These are phyloP conservation scores for Phragmites australis DNA, from an alignment of 176 grass and related monocot genomes.

Conservation along the genomic window DNA sequence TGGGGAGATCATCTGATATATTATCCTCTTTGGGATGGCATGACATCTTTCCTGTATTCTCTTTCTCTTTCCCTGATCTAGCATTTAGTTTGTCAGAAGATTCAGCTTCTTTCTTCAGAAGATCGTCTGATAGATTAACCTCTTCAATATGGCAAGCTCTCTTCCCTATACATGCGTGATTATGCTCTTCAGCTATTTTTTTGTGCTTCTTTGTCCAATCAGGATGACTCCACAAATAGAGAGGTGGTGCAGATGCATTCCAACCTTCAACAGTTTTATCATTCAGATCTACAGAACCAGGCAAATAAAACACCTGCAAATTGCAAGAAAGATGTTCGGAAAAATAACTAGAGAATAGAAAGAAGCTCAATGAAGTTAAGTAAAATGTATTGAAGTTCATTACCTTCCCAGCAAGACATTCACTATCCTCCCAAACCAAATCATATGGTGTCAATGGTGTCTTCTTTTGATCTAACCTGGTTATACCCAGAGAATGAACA, in stretches of 20 bases:
- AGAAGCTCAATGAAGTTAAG: background rate
- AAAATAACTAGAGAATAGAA: slow-evolving; percentile 9
- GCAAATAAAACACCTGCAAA: slow-evolving; percentile 88
- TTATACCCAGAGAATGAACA: background rate
- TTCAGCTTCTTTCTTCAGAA: slow-evolving; percentile 25
- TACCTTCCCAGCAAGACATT: slow-evolving; percentile 84
- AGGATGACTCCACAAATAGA: slow-evolving; percentile 88
- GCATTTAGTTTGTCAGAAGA: slow-evolving; percentile 15
- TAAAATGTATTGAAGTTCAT: background rate
- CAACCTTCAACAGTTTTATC: slow-evolving; percentile 83
- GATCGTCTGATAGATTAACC: slow-evolving; percentile 1
- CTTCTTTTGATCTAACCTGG: slow-evolving; percentile 74
- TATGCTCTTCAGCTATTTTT: slow-evolving; percentile 53
- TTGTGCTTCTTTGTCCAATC: slow-evolving; percentile 76
- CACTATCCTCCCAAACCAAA: slow-evolving; percentile 84
- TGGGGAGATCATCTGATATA: background rate
- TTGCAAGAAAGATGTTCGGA: slow-evolving; percentile 21
- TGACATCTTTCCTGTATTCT: background rate
- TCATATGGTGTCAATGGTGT: slow-evolving; percentile 73
- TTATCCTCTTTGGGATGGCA: slow-evolving; percentile 11
- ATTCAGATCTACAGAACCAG: slow-evolving; percentile 75
- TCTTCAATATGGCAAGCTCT: slow-evolving; percentile 1
- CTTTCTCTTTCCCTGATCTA: background rate
- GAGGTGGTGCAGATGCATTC: slow-evolving; percentile 71
- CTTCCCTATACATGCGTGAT: slow-evolving; percentile 35